Conservation (phyloP, 1,284 basidiomycete species). For the Ustilago crameri region DNA sequence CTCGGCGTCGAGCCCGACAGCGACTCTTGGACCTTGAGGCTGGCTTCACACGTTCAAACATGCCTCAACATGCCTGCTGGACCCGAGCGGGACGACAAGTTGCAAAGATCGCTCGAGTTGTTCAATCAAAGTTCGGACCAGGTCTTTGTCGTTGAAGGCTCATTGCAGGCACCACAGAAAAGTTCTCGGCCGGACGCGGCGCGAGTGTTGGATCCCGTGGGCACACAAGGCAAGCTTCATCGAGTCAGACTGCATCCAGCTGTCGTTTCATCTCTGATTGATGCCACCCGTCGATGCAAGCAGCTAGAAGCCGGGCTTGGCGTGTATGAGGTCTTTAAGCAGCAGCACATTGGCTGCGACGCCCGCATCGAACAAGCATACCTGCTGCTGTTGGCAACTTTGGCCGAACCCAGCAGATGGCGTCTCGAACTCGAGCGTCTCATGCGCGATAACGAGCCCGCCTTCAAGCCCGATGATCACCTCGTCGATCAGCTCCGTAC, state of each 20-base stretch:
- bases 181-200: not conserved
- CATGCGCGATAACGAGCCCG: not conserved
- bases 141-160: constrained; percentile 4
- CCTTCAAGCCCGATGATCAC: constrained; percentile 7
- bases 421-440: constrained; percentile 14
- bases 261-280: constrained; percentile 21
- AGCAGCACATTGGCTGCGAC: constrained; percentile 7
- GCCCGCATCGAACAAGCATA: constrained; percentile 18
- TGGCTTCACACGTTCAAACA: constrained; percentile 18
- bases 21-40: constrained; percentile 29
- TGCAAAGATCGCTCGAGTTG: constrained; percentile 6
- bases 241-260: constrained; percentile 14
- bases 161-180: not conserved
- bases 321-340: constrained; percentile 17
- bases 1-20: constrained; percentile 27
- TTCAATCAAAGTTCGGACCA: constrained; percentile 13
- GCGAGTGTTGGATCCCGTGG: not conserved
- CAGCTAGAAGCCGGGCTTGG: constrained; percentile 17
- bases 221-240: not conserved
- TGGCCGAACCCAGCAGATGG: constrained; percentile 18
- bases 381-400: constrained; percentile 20
- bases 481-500: constrained; percentile 16
- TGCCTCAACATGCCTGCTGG: constrained; percentile 7
- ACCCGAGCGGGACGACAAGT: not conserved
- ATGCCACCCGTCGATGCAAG: constrained; percentile 23